These are phyloP conservation scores for Verticillium tricorpus DNA, from an alignment of 2,329 filamentous ascomycete genomes.

Conservation along the genomic window DNA sequence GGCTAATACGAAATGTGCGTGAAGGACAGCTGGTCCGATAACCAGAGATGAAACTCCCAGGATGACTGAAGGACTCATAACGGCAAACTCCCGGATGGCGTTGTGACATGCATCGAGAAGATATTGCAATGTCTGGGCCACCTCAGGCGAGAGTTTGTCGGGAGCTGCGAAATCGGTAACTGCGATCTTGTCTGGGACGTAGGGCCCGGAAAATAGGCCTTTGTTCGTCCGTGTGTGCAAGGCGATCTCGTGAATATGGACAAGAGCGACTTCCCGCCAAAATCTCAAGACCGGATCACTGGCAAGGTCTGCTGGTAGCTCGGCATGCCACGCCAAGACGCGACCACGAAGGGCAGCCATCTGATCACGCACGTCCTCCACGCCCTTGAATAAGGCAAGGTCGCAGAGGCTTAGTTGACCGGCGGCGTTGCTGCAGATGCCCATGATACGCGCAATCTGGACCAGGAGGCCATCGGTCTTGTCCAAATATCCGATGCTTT, in stretches of 20 bases:
- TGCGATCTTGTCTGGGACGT: constrained; percentile 11
- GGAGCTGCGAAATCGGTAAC: constrained; percentile 9
- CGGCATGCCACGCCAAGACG: not conserved
- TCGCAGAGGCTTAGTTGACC: constrained; percentile 3
- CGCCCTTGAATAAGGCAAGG: not conserved
- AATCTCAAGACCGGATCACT: not conserved
- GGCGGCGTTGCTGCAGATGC: not conserved
- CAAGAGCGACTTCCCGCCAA: constrained; percentile 7
- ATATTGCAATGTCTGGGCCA: not conserved
- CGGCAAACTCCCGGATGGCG: not conserved
- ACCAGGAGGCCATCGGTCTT: not conserved
- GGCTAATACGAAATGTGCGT: not conserved
- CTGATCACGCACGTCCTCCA: not conserved
- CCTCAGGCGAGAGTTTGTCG: not conserved
- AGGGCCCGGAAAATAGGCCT: constrained; percentile 11
- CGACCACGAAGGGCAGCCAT: not conserved
- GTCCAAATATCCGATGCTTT: not conserved
- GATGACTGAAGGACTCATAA: not conserved
- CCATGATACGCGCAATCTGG: not conserved
- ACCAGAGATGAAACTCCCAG: not conserved
- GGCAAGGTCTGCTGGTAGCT: constrained; percentile 1
- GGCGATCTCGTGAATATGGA: constrained; percentile 11
- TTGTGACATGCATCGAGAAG: not conserved
- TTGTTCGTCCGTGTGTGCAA: constrained; percentile 14
- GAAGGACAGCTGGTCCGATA: not conserved